phyloP scores from a whole-genome alignment of 2,329 filamentous ascomycete genomes.

The Trichoderma semiorbis region DNA sequence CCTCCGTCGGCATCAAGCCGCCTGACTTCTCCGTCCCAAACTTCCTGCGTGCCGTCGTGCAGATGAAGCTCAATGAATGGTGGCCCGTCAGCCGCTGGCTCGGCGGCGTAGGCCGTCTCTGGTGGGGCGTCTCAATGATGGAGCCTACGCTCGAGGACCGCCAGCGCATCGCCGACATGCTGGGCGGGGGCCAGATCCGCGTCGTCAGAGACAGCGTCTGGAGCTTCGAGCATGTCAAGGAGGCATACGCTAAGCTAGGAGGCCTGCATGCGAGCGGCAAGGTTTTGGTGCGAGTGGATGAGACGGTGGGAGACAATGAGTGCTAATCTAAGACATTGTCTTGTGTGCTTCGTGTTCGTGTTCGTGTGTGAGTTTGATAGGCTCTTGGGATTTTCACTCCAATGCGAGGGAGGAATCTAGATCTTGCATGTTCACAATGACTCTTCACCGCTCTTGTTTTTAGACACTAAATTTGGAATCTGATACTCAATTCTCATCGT shows the following conservation, averaged over 20 bases:
- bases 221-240: slow-evolving; percentile 34
- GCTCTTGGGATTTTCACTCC: not conserved
- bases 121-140: slow-evolving; percentile 35
- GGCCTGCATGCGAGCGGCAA: slow-evolving; percentile 38
- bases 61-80: slow-evolving; percentile 38
- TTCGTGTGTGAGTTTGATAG: not conserved
- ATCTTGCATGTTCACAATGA: not conserved
- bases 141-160: slow-evolving; percentile 32
- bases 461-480: not conserved
- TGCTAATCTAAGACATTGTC: slow-evolving; percentile 18
- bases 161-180: slow-evolving; percentile 33
- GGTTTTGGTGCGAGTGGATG: slow-evolving; percentile 35
- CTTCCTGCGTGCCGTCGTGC: slow-evolving; percentile 30
- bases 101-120: slow-evolving; percentile 37
- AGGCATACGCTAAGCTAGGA: slow-evolving; percentile 35
- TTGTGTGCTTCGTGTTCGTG: slow-evolving; percentile 4
- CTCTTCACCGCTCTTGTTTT: not conserved
- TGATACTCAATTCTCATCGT: not conserved
- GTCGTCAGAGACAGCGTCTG: slow-evolving; percentile 37
- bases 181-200: slow-evolving; percentile 34
- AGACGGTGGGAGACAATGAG: slow-evolving; percentile 25
- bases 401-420: not conserved
- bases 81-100: slow-evolving; percentile 36
- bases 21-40: slow-evolving; percentile 30
- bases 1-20: slow-evolving; percentile 40